Percentiles rank a stretch among this genome's conserved stretches.
phyloP scores from a whole-genome alignment of 202 grass and related monocot species.

The Setaria italica region DNA sequence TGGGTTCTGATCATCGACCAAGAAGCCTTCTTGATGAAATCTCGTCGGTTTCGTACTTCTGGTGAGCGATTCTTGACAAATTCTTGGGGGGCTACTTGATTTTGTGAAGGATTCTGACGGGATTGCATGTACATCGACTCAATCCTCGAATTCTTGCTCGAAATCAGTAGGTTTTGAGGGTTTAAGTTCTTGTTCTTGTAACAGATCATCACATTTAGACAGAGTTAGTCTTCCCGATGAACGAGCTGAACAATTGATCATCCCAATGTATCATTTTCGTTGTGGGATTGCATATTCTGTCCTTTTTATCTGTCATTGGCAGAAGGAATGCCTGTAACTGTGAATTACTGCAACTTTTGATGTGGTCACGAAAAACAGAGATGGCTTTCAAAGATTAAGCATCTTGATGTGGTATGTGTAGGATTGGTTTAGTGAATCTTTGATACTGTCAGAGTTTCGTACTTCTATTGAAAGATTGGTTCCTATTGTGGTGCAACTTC shows the following conservation, averaged over 20 bases:
- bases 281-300: slow-evolving; percentile 16
- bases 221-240: slow-evolving; percentile 14
- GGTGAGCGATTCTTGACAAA: slow-evolving; percentile 35
- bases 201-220: slow-evolving; percentile 20
- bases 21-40: slow-evolving; percentile 11
- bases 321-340: not conserved
- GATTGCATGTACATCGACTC: slow-evolving; percentile 18
- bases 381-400: not conserved
- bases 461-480: not conserved
- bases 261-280: slow-evolving; percentile 12
- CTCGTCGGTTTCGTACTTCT: slow-evolving; percentile 25
- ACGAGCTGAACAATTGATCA: not conserved
- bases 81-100: slow-evolving; percentile 25
- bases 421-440: slow-evolving; percentile 9
- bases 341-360: not conserved
- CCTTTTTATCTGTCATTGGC: slow-evolving; percentile 17
- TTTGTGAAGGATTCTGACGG: slow-evolving; percentile 39
- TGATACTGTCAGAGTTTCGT: not conserved
- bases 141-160: slow-evolving; percentile 7
- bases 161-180: slow-evolving; percentile 45
- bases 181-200: slow-evolving; percentile 30
- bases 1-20: slow-evolving; percentile 20
- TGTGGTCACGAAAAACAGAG: not conserved
- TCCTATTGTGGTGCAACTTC: not conserved
- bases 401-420: not conserved